Conservation (phyloP, 768 basidiomycete species). For the Boletus patriciae region DNA sequence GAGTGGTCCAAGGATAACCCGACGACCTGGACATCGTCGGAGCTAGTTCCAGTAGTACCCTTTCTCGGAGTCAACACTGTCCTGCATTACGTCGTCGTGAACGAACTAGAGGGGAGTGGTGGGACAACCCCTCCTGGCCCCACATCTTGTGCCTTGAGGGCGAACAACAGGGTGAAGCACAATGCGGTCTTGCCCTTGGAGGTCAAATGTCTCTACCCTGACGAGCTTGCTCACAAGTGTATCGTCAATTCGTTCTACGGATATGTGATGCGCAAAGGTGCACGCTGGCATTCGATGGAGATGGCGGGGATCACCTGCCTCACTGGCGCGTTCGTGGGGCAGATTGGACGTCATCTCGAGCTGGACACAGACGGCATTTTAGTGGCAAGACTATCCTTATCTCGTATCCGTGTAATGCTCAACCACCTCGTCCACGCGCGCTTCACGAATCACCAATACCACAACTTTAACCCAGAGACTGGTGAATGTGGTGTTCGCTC, state of each 20-base stretch:
- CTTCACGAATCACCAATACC: conserved; percentile 98
- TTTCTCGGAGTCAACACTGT: too few species aligned
- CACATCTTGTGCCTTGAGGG: not conserved
- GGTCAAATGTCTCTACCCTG: not conserved
- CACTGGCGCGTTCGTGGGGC: conserved; percentile 95
- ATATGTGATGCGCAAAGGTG: conserved; percentile 99
- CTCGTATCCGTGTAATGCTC: conserved; percentile 97
- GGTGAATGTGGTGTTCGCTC: conserved; percentile 87
- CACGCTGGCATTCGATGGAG: conserved; percentile 99
- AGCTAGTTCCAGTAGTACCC: too few species aligned
- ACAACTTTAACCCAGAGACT: conserved; percentile 81
- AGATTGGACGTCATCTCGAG: conserved; percentile 95
- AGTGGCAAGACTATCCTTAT: conserved; percentile 86
- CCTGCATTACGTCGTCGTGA: too few species aligned
- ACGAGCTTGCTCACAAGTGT: conserved; percentile 94
- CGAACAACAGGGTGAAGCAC: not conserved
- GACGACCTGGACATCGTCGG: too few species aligned
- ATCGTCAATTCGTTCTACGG: conserved; percentile 99
- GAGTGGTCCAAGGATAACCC: too few species aligned
- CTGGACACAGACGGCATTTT: conserved; percentile 97
- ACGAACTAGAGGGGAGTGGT: too few species aligned
- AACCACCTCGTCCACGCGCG: conserved; percentile 95
- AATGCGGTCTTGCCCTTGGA: not conserved
- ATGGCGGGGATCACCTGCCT: conserved; percentile 99
- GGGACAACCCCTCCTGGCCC: not conserved